Base-by-base conservation (phyloP, 257 asterid species). In the Jasminum sambac region DNA sequence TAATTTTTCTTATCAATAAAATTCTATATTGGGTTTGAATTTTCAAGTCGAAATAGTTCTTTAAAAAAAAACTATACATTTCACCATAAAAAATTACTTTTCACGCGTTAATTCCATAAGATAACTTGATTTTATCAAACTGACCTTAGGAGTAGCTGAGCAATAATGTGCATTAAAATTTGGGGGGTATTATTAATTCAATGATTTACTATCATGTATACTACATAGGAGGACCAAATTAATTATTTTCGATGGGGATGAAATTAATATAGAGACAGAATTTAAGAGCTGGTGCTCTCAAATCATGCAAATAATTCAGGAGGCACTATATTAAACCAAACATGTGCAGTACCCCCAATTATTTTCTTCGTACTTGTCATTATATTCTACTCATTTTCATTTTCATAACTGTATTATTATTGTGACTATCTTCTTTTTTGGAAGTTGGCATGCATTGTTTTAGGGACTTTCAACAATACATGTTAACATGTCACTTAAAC, bases 331-430 rank as follows among this genome's bases (percentile, higher is more conserved):
- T 46, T 46, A 43, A 76, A 72, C 76, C 82, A 66, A 63, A 62
- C 84, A 82, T 79, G 80, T 79, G 84, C 74, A 57, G 26, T 23
- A 74, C 78, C 74, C 5, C 52, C 52, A 48, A 70, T 69, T 68
- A 74, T 71, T 70, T 64, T 68, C 66, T 64, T 64, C 59, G 66
- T 76, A 72, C 63, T 70, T 37, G 7, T 34, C 46, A 55, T 23
- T 30, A 30, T 30, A 30, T 30, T 30, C 36, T 30, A 30, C 36
- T 74, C 66, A 42, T 70, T 26, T 14, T 39, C 7, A 10, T 39
- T 8, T 39, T 39, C 12, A 39, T 11, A 44, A 44, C 21, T 16
- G 21, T 19, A 36, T 52, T 67, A 50, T 59, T 72, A 36, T 77
- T 38, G 39, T 37, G 25, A n/a, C 14, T 37, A 44, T 69, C 55